Base-by-base conservation (phyloP, 1,284 basidiomycete species). In the Apiotrichum gamsii region DNA sequence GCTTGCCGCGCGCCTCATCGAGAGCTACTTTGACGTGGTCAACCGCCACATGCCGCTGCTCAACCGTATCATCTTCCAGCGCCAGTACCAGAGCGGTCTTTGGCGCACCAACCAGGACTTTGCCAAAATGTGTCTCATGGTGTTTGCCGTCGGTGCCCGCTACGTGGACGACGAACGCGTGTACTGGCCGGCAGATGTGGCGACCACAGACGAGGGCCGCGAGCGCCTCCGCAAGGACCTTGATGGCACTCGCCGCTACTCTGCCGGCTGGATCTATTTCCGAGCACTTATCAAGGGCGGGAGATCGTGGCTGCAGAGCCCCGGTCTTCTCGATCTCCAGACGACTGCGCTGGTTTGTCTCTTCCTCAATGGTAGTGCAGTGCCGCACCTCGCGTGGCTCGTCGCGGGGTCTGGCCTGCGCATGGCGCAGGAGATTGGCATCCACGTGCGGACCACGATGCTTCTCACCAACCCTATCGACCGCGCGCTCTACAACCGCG, bases 231-330 rank as follows among this genome's bases (percentile, higher is more conserved):
- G 43, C 37, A 52, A 30, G 18, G 75, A 67, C 33, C 68, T 38
- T 28, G 67, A 66, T 40, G 66, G 64, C 10, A 68, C 59, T 21
- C 51, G 55, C 44, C 55, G 50, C 30, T 79, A 80, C 52, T 83
- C 83, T 1, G 75, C 77, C 1, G 87, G 87, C 3, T 88, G 85
- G 85, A 81, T 80, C 55, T 89, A 78, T 72, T 83, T 87, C 55
- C 74, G 79, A 25, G 82, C 84, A 46, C 77, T 86, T 0, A 51
- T 71, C 75, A 82, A 51, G 55, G 78, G 79, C 47, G 74, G 77
- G 25, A 76, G 75, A 50, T 73, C 73, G 3, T 65, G 80, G 39
- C 65, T 82, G 33, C 71, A 76, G 15, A 79, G 80, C 0, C 79
- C 84, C 4, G 78, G 76, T 40, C 65, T 90, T n/a, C 83, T 81